These are phyloP conservation scores for Termitomyces sp. DNA, from an alignment of 768 basidiomycete genomes.

Conservation along the genomic window DNA sequence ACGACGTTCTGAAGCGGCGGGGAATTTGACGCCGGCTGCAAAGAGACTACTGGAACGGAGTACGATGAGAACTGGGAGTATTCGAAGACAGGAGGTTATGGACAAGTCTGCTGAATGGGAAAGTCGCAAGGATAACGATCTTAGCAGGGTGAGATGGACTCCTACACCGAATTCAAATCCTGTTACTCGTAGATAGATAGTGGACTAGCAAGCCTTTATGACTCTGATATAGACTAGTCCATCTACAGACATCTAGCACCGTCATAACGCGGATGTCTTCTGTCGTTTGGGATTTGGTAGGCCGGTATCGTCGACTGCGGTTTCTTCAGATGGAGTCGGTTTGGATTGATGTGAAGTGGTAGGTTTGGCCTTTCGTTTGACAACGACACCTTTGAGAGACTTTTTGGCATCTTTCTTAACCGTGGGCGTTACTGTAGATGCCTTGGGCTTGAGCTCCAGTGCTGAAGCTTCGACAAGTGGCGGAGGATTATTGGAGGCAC, in stretches of 20 bases:
- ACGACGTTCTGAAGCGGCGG: constrained; percentile 62
- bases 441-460: constrained; percentile 25
- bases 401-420: constrained; percentile 63
- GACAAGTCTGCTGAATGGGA: constrained; percentile 55
- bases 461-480: constrained; percentile 30
- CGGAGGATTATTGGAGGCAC: constrained; percentile 40
- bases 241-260: neutral
- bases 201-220: neutral
- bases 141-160: constrained; percentile 71
- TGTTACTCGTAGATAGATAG: constrained; percentile 8
- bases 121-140: constrained; percentile 44
- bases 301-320: neutral
- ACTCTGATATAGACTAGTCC: neutral
- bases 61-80: constrained; percentile 57
- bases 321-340: constrained; percentile 5
- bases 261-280: constrained; percentile 35
- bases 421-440: constrained; percentile 19
- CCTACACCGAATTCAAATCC: constrained; percentile 60
- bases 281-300: constrained; percentile 52
- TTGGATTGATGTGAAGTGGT: constrained; percentile 14
- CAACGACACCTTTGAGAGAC: constrained; percentile 70
- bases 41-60: constrained; percentile 69
- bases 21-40: constrained; percentile 84
- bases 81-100: constrained; percentile 66
- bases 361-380: constrained; percentile 68